phyloP scores from a whole-genome alignment of 768 basidiomycete species.

The Suillus lakei region DNA sequence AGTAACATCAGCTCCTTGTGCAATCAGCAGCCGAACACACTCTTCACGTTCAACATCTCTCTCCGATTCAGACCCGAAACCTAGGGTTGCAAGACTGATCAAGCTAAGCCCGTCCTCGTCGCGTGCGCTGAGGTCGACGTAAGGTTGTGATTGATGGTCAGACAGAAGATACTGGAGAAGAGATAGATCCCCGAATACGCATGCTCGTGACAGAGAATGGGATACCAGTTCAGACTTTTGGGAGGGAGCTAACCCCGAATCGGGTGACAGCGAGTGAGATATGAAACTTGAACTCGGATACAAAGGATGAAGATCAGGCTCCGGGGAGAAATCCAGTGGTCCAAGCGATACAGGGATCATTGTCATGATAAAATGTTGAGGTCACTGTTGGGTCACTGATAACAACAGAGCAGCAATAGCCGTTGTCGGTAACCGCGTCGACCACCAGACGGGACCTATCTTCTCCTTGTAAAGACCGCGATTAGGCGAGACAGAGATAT shows the following conservation, averaged over 20 bases:
- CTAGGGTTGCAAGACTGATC: constrained; percentile 77
- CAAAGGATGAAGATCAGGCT: constrained; percentile 81
- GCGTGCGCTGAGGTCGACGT: constrained; percentile 67
- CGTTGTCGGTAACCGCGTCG: background rate
- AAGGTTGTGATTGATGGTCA: constrained; percentile 67
- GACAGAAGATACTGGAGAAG: constrained; percentile 74
- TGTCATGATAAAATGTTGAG: background rate
- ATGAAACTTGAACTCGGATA: constrained; percentile 72
- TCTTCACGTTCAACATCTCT: constrained; percentile 91
- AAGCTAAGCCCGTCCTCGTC: constrained; percentile 90
- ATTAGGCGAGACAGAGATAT: background rate
- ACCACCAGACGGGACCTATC: constrained; percentile 4
- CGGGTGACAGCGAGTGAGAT: constrained; percentile 62
- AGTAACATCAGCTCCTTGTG: constrained; percentile 74
- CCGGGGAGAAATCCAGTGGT: constrained; percentile 63
- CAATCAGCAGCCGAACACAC: constrained; percentile 78
- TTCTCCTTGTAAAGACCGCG: constrained; percentile 1
- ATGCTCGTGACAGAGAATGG: constrained; percentile 77
- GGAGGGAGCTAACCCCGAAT: constrained; percentile 67
- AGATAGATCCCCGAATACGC: constrained; percentile 76
- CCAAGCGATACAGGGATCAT: constrained; percentile 40
- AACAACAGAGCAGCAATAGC: background rate
- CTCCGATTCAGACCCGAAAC: constrained; percentile 81
- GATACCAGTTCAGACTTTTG: constrained; percentile 74
- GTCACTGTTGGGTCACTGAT: background rate